Percentiles rank a stretch among this genome's conserved stretches.
These are phyloP conservation scores for Pyrrhoderma noxium DNA, from an alignment of 1,284 basidiomycete species.

Conservation along the genomic window DNA sequence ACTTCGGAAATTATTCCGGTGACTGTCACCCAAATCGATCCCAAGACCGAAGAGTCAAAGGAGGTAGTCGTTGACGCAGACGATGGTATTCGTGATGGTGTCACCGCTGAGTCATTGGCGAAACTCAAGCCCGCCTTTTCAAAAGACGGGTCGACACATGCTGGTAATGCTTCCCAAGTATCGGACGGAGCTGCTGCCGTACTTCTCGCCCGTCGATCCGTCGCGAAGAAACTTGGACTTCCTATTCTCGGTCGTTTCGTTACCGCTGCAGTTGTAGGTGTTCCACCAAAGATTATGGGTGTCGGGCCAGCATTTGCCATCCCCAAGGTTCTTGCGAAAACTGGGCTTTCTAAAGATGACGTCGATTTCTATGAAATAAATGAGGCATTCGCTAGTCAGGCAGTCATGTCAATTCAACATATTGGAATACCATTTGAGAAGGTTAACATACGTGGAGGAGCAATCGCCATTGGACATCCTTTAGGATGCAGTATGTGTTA, in stretches of 20 bases:
- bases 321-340: slow-evolving; percentile 68
- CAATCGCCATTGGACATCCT: slow-evolving; percentile 85
- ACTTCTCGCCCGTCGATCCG: slow-evolving; percentile 78
- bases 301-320: slow-evolving; percentile 91
- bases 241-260: slow-evolving; percentile 93
- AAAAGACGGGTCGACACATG: slow-evolving; percentile 88
- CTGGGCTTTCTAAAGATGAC: slow-evolving; percentile 67
- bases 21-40: slow-evolving; percentile 69
- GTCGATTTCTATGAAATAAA: slow-evolving; percentile 95
- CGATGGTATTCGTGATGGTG: slow-evolving; percentile 90
- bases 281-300: slow-evolving; percentile 85
- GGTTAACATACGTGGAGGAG: slow-evolving; percentile 85
- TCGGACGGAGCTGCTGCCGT: slow-evolving; percentile 98
- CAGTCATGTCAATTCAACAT: slow-evolving; percentile 72
- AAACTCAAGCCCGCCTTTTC: slow-evolving; percentile 95
- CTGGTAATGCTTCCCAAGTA: slow-evolving; percentile 90
- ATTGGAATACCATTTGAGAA: slow-evolving; percentile 73
- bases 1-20: slow-evolving; percentile 87
- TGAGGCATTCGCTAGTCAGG: slow-evolving; percentile 90
- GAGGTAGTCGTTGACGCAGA: slow-evolving; percentile 80
- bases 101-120: slow-evolving; percentile 77
- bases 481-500: slow-evolving; percentile 64
- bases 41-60: slow-evolving; percentile 78
- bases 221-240: slow-evolving; percentile 83
- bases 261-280: slow-evolving; percentile 71